Conservation (phyloP, 371 early-diverging fungal species). For the Batkoa obscura region DNA sequence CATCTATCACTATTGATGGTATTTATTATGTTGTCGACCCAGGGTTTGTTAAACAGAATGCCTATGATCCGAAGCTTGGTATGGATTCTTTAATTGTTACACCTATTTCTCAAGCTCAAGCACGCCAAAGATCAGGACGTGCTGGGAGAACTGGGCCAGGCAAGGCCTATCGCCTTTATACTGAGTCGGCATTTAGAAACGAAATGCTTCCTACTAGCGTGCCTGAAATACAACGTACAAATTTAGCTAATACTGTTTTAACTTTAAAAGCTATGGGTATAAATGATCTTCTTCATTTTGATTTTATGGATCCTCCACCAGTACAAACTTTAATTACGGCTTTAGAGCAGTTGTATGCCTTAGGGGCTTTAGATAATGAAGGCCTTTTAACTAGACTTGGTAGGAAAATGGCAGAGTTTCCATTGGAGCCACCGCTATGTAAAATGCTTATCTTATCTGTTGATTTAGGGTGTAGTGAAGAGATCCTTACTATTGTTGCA, state of each 20-base stretch:
- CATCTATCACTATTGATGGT: conserved; percentile 70
- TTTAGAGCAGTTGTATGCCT: conserved; percentile 30
- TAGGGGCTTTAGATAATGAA: conserved; percentile 57
- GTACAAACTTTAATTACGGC: conserved; percentile 6
- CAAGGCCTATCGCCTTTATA: conserved; percentile 45
- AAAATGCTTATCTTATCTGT: conserved; percentile 85
- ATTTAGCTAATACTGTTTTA: conserved; percentile 36
- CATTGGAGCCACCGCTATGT: conserved; percentile 79
- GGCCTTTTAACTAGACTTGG: conserved; percentile 10
- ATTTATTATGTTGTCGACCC: conserved; percentile 70
- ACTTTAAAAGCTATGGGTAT: conserved; percentile 59
- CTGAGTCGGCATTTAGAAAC: conserved; percentile 34
- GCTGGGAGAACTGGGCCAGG: conserved; percentile 56
- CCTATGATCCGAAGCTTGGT: conserved; percentile 17
- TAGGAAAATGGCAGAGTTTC: conserved; percentile 94
- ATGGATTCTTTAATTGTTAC: conserved; percentile 37
- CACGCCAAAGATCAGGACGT: conserved; percentile 61
- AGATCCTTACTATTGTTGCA: conserved; percentile 87
- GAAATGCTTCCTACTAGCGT: conserved; percentile 22
- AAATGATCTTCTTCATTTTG: conserved; percentile 54
- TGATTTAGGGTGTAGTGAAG: conserved; percentile 85
- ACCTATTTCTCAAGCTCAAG: conserved; percentile 48
- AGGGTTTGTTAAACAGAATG: conserved; percentile 57
- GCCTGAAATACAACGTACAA: conserved; percentile 56
- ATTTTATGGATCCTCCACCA: conserved; percentile 33